phyloP scores from a whole-genome alignment of 306 rosid species.

The Cucumis sativus region Cucumber_9930_V3 NC_026656.2:12042001-12042500 shows the following conservation, averaged over 20 bases:
- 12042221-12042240: conserved; percentile 14
- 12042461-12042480: not conserved
- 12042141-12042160: conserved; percentile 22
- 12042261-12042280: conserved; percentile 2
- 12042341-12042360: not conserved
- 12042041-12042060: conserved; percentile 67
- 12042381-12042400: not conserved
- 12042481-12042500: not conserved
- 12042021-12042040: conserved; percentile 49
- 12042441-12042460: conserved; percentile 10
- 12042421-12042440: not conserved
- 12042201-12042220: conserved; percentile 20
- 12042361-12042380: not conserved
- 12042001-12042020: conserved; percentile 52
- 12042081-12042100: conserved; percentile 79
- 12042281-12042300: conserved; percentile 9
- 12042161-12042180: conserved; percentile 63
- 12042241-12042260: not conserved
- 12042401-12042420: conserved; percentile 12
- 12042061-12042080: conserved; percentile 46
- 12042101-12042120: conserved; percentile 81
- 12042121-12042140: conserved; percentile 49
- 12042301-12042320: conserved; percentile 5
- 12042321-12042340: conserved; percentile 8
- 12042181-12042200: conserved; percentile 22